Evolutionary conservation across 1,284 basidiomycete species (phyloP).

Genomic region (Veloboletus limbatus): DNA sequence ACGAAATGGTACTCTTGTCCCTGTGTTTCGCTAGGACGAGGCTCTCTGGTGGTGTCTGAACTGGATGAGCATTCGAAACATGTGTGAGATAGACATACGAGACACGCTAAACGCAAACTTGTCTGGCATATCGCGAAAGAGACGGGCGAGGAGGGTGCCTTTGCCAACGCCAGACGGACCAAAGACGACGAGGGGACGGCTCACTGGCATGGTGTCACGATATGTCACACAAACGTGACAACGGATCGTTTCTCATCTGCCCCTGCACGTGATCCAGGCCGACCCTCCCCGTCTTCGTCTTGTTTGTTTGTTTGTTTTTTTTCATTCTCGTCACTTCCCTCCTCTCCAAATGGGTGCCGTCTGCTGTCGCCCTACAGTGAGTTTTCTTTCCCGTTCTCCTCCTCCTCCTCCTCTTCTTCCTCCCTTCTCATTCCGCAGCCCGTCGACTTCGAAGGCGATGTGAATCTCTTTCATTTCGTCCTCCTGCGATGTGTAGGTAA

Average conservation of each 20-base stretch:
- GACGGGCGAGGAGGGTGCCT: slow-evolving; percentile 83
- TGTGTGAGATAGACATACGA: slow-evolving; percentile 51
- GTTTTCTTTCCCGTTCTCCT: slow-evolving; percentile 13
- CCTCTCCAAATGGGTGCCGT: slow-evolving; percentile 67
- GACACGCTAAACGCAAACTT: slow-evolving; percentile 94
- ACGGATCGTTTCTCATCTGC: background rate
- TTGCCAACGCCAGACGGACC: slow-evolving; percentile 94
- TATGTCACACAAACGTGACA: slow-evolving; percentile 1
- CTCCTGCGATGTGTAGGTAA: slow-evolving; percentile 94
- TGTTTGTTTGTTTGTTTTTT: slow-evolving; percentile 21
- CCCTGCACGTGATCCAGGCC: slow-evolving; percentile 3
- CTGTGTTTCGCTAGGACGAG: slow-evolving; percentile 80
- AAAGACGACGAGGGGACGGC: slow-evolving; percentile 69
- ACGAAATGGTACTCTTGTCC: slow-evolving; percentile 84
- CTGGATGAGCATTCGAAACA: background rate
- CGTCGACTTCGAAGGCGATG: slow-evolving; percentile 97
- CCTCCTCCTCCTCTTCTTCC: background rate
- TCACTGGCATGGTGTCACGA: slow-evolving; percentile 35
- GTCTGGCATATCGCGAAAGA: slow-evolving; percentile 82
- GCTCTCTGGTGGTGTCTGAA: slow-evolving; percentile 87
- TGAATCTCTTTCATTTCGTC: slow-evolving; percentile 96
- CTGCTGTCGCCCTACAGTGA: slow-evolving; percentile 79
- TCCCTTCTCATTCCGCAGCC: slow-evolving; percentile 51
- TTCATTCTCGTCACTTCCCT: slow-evolving; percentile 17
- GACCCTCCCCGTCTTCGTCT: slow-evolving; percentile 1